Conservation (phyloP, 176 grass and related monocot species). For the Dactylis glomerata region DNA sequence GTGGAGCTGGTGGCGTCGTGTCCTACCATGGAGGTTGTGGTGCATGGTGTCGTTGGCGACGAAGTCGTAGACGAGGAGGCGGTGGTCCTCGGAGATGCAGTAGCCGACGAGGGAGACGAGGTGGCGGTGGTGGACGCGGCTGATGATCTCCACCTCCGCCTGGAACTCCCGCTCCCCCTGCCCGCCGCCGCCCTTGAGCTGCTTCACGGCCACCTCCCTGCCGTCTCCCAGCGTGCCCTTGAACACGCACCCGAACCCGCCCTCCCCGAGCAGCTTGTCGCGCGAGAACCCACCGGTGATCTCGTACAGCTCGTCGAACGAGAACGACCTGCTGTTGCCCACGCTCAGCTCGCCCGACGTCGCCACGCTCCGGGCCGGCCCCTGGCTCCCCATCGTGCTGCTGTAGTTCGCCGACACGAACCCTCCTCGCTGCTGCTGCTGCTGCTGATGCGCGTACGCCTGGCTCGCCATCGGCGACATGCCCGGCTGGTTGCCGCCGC, state of each 20-base stretch:
- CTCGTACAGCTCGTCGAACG: slow-evolving; percentile 73
- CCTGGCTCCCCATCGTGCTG: slow-evolving; percentile 38
- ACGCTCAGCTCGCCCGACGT: slow-evolving; percentile 45
- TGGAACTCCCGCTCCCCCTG: slow-evolving; percentile 96
- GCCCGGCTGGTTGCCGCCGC: slow-evolving; percentile 6
- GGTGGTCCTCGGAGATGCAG: slow-evolving; percentile 81
- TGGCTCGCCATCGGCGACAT: slow-evolving; percentile 26
- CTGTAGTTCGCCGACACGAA: slow-evolving; percentile 38
- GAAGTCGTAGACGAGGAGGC: slow-evolving; percentile 83
- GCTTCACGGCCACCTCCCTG: slow-evolving; percentile 79
- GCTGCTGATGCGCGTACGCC: not conserved
- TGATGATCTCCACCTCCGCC: slow-evolving; percentile 98
- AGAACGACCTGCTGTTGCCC: slow-evolving; percentile 61
- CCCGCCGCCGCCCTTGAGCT: slow-evolving; percentile 83
- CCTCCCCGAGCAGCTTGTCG: slow-evolving; percentile 79
- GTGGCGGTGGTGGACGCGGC: slow-evolving; percentile 79
- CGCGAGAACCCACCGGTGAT: slow-evolving; percentile 72
- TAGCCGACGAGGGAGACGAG: slow-evolving; percentile 85
- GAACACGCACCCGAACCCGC: slow-evolving; percentile 93
- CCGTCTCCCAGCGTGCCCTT: slow-evolving; percentile 67
- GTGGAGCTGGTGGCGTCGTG: not conserved
- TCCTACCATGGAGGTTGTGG: slow-evolving; percentile 84
- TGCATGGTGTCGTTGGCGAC: slow-evolving; percentile 82
- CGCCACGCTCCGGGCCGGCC: slow-evolving; percentile 27
- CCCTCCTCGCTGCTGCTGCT: slow-evolving; percentile 7